phyloP scores from a whole-genome alignment of 306 rosid species.

The Citrullus colocynthis region DNA sequence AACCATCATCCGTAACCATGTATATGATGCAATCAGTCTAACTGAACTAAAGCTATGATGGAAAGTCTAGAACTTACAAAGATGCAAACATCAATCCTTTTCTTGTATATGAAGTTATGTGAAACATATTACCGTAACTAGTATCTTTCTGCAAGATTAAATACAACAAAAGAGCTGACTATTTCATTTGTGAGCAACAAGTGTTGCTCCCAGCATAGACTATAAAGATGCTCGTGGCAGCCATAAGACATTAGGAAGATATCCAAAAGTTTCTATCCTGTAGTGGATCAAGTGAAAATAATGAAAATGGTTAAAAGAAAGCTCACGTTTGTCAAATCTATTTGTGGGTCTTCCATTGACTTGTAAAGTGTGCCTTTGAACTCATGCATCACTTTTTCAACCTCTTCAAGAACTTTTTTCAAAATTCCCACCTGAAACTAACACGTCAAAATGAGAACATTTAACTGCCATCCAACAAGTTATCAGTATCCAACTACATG shows the following conservation, averaged over 20 bases:
- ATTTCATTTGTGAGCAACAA: neutral
- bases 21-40: neutral
- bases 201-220: neutral
- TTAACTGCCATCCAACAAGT: neutral
- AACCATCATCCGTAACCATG: neutral
- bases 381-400: slow-evolving; percentile 92
- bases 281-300: neutral
- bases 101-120: neutral
- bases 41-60: neutral
- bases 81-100: neutral
- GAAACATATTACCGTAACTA: neutral
- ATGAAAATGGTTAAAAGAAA: slow-evolving; percentile 3
- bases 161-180: neutral
- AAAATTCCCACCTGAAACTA: slow-evolving; percentile 80
- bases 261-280: neutral
- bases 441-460: slow-evolving; percentile 10
- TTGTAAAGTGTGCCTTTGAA: slow-evolving; percentile 88
- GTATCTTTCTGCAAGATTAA: neutral
- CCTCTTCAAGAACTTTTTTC: slow-evolving; percentile 98
- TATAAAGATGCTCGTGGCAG: neutral
- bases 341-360: slow-evolving; percentile 92
- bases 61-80: neutral
- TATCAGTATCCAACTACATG: neutral
- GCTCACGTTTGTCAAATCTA: slow-evolving; percentile 84
- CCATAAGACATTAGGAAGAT: neutral